These are phyloP conservation scores for Malassezia cuniculi DNA, from an alignment of 1,284 basidiomycete genomes.

Conservation along the genomic window DNA sequence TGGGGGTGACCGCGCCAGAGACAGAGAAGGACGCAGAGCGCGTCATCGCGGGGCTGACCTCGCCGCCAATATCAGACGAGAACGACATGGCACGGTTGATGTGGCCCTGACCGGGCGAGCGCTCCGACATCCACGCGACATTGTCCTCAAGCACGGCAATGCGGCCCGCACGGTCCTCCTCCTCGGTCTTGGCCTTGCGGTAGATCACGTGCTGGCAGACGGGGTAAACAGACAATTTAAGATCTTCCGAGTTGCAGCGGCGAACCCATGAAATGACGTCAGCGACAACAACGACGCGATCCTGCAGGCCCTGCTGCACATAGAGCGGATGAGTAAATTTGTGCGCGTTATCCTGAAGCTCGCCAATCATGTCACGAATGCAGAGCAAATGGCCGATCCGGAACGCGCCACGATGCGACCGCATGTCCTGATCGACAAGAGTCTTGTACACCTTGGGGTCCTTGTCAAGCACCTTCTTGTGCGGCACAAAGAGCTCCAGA, in stretches of 20 bases:
- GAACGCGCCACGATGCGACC: slow-evolving; percentile 37
- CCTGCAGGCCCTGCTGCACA: slow-evolving; percentile 34
- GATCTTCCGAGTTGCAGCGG: slow-evolving; percentile 18
- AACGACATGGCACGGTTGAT: slow-evolving; percentile 13
- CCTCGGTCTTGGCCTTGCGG: slow-evolving; percentile 39
- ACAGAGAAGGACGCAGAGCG: slow-evolving; percentile 3
- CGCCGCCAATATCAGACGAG: slow-evolving; percentile 12
- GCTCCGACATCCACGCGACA: slow-evolving; percentile 36
- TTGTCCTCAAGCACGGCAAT: slow-evolving; percentile 39
- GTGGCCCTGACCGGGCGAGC: slow-evolving; percentile 16
- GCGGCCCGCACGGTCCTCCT: slow-evolving; percentile 35
- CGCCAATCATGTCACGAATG: slow-evolving; percentile 21
- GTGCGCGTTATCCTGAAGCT: slow-evolving; percentile 14
- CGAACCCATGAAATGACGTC: slow-evolving; percentile 21
- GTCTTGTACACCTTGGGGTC: slow-evolving; percentile 41
- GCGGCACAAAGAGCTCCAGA: slow-evolving; percentile 34
- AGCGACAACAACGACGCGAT: slow-evolving; percentile 24
- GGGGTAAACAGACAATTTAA: slow-evolving; percentile 31
- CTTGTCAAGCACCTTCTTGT: slow-evolving; percentile 37
- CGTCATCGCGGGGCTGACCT: background rate
- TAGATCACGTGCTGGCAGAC: slow-evolving; percentile 43
- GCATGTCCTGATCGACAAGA: slow-evolving; percentile 33
- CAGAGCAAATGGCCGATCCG: slow-evolving; percentile 31
- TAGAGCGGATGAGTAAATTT: slow-evolving; percentile 29
- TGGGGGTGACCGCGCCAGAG: slow-evolving; percentile 3